Evolutionary conservation across 2,329 filamentous ascomycete genomes (phyloP), one percentile per base, ranked within the genome.

Genomic region (Cladobotryum mycophilum): DNA sequence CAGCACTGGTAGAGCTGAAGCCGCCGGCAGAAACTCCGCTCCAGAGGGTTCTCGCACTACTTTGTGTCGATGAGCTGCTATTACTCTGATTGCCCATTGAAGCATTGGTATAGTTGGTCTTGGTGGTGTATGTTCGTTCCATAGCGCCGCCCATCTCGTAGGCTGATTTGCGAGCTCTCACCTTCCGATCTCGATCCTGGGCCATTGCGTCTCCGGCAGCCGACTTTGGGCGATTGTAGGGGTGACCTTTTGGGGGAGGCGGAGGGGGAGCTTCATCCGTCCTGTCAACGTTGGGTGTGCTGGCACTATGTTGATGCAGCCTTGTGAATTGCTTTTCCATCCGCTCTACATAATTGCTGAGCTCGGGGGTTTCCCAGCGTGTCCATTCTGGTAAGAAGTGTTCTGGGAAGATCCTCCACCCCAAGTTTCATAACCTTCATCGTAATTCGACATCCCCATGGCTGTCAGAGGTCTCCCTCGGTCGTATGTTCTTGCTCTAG

Each of bases 1-100:
- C 93, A 14, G 93, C 93, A 69, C 93, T 97, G 14, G 93, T 97
- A 46, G 90, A 88, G 66, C 92, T 97, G 68, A 96, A 89, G 12
- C 81, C 92, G 46, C 91, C 85, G 1, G 93, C 93, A 48, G 93
- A 97, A 47, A 82, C 79, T 3, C 92, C 93, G 66, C 92, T 97
- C 92, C 96, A 96, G 41, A 99, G 68, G 61, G 89, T 97, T 60
- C 86, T 82, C 59, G 85, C 84, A 14, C 89, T 96, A 64, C 82
- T 84, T 58, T 88, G 82, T 1, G 87, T 91, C 56, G 85, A 88
- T 38, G 78, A 81, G 56, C 87, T 91, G 57, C 81, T 87, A 41
- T 80, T 81, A 56, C 85, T 91, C 56, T 85, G 82, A 46, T 83
- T 81, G 12, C 82, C 83, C 38, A 80, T 83, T 1, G 89, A 93